Base-by-base conservation (phyloP, 2,329 filamentous ascomycete species). In the Beauveria rudraprayagi region DNA sequence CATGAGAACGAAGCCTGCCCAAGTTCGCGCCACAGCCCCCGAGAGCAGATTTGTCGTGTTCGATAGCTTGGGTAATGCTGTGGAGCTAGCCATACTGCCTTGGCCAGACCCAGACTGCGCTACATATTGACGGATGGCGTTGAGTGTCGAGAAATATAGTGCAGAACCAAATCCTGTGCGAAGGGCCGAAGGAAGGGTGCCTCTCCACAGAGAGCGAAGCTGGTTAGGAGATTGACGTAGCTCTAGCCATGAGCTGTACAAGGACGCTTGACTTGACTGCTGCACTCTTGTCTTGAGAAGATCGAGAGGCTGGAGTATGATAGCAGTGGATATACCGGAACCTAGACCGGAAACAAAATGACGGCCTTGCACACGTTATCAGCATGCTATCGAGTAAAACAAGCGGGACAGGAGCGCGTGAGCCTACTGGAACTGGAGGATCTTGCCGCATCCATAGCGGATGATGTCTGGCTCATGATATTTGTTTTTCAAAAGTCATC, bases 231-330 rank as follows among this genome's bases (percentile, higher is more conserved):
- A 78, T 1, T 83, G 83, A 24, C 83, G 86, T 56, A 75, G 53
- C 19, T 73, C 71, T 41, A 64, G 67, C 52, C 73, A 63, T 28
- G 65, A 69, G 19, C 66, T 64, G 8, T 66, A 62, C 61, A 97
- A 83, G 2, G 91, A 85, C 66, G 84, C 83, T 48, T 83, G 81
- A 54, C 85, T 85, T 40, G 90, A 91, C 74, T 97, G 94, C 72
- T 99, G 94, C 46, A 97, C 87, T 52, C 94, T 88, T 34, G 94
- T 99, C 76, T 99, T 99, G 72, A 99, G 86, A 4, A 99, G 87
- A 76, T 99, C 94, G 69, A 94, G 89, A 28, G 94, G 94, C 75
- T 99, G 94, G 17, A 99, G 84, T 60, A 97, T 86, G 63, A 96
- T 86, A 60, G 94, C 92, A 57, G 92, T 94, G 65, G 91, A 84